phyloP scores from a whole-genome alignment of 495 filamentous ascomycete species.

The Cladorrhinum samala region DNA sequence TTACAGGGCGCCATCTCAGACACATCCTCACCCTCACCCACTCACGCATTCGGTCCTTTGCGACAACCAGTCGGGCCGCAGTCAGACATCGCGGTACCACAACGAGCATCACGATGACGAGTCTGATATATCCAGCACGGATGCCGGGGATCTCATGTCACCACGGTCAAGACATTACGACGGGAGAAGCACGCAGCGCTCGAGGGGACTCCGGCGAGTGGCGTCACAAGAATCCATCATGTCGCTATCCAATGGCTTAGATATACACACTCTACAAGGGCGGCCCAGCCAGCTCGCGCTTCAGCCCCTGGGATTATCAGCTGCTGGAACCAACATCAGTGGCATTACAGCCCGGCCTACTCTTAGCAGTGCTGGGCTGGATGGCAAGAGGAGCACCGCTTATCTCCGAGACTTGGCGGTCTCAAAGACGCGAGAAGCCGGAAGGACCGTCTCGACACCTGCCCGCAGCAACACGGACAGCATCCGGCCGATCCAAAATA shows the following conservation, averaged over 20 bases:
- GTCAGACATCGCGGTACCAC: conserved; percentile 11
- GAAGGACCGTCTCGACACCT: conserved; percentile 19
- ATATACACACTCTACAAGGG: conserved; percentile 49
- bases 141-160: conserved; percentile 3
- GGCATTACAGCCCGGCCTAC: conserved; percentile 37
- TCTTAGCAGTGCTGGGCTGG: conserved; percentile 23
- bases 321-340: conserved; percentile 38
- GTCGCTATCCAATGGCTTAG: conserved; percentile 47
- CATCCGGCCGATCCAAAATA: neutral
- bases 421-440: conserved; percentile 11
- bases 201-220: conserved; percentile 30
- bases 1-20: neutral
- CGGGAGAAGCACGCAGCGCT: conserved; percentile 8
- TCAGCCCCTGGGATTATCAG: conserved; percentile 36
- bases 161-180: conserved; percentile 16
- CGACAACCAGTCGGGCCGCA: conserved; percentile 6
- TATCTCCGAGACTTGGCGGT: conserved; percentile 31
- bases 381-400: conserved; percentile 32
- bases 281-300: conserved; percentile 48
- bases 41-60: conserved; percentile 8
- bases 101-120: conserved; percentile 12
- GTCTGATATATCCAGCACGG: conserved; percentile 1
- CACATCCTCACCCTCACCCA: conserved; percentile 12
- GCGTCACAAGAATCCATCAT: conserved; percentile 51
- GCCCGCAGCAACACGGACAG: neutral